These are phyloP conservation scores for Cladosporium phlei DNA, from an alignment of 2,329 filamentous ascomycete genomes.

Conservation along the genomic window DNA sequence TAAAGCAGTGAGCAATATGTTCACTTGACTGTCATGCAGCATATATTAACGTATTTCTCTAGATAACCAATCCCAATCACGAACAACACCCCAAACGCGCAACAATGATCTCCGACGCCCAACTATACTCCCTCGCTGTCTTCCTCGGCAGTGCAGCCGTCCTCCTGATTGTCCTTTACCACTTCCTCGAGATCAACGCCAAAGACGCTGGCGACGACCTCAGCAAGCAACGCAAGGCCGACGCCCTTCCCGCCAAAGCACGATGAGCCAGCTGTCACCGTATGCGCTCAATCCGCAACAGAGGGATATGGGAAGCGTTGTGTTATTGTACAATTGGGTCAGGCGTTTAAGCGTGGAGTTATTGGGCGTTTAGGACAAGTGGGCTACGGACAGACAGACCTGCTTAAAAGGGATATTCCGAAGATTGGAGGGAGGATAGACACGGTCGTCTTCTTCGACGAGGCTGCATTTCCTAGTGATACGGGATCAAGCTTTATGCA, in stretches of 20 bases:
- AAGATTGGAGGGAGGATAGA: neutral
- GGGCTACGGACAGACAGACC: neutral
- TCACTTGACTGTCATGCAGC: too few species aligned
- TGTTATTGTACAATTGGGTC: neutral
- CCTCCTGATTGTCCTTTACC: constrained; percentile 89
- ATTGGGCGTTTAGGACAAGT: neutral
- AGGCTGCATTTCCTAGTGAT: neutral
- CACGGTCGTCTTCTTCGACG: neutral
- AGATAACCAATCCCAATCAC: neutral
- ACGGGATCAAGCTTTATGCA: neutral
- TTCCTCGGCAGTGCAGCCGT: constrained; percentile 87
- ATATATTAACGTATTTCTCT: too few species aligned
- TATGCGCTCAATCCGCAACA: neutral
- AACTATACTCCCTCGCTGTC: constrained; percentile 86
- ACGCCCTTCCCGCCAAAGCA: constrained; percentile 28
- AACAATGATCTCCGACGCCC: constrained; percentile 88
- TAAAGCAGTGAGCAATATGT: too few species aligned
- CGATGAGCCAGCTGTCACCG: constrained; percentile 13
- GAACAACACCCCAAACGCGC: constrained; percentile 21
- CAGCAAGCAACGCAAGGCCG: constrained; percentile 29
- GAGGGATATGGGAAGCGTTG: neutral
- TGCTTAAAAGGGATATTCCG: neutral
- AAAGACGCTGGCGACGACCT: constrained; percentile 43
- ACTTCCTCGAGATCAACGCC: constrained; percentile 95
- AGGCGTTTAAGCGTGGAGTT: constrained; percentile 14